A percentile compares a stretch with the other conserved stretches of the same genome.
These are phyloP conservation scores for Penicillium flavigenum DNA, from an alignment of 495 filamentous ascomycete genomes.

Conservation along the genomic window DNA sequence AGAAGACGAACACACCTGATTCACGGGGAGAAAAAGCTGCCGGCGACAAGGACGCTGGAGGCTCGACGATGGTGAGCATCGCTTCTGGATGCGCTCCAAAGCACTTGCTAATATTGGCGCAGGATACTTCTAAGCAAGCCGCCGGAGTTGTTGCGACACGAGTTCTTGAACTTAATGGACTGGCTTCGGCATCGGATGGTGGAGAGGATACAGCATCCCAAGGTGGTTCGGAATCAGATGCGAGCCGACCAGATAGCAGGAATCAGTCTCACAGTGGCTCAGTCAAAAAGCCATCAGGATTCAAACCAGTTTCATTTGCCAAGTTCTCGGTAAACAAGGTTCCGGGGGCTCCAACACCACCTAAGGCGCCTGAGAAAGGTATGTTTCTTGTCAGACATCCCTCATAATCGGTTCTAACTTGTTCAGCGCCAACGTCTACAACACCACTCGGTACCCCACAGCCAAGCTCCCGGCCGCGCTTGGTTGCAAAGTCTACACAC, in stretches of 20 bases:
- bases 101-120: constrained; percentile 24
- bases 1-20: constrained; percentile 23
- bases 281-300: constrained; percentile 79
- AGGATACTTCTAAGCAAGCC: constrained; percentile 40
- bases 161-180: constrained; percentile 47
- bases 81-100: constrained; percentile 1
- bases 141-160: constrained; percentile 39
- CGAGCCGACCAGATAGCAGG: constrained; percentile 53
- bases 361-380: constrained; percentile 60
- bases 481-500: constrained; percentile 66
- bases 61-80: constrained; percentile 35
- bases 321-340: constrained; percentile 60
- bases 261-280: constrained; percentile 67
- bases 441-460: constrained; percentile 43
- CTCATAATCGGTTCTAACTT: not conserved
- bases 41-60: constrained; percentile 32
- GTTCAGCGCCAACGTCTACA: constrained; percentile 40
- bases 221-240: constrained; percentile 51
- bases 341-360: constrained; percentile 51
- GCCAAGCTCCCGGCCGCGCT: constrained; percentile 54
- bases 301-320: constrained; percentile 94
- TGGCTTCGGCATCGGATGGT: constrained; percentile 42
- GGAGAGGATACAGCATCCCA: constrained; percentile 48
- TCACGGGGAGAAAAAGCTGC: constrained; percentile 25
- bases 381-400: constrained; percentile 11